Percentiles rank a stretch among this genome's conserved stretches.
Evolutionary conservation across 2,329 filamentous ascomycete genomes (phyloP).

Genomic region (Cylindrodendrum hubeiense): DNA sequence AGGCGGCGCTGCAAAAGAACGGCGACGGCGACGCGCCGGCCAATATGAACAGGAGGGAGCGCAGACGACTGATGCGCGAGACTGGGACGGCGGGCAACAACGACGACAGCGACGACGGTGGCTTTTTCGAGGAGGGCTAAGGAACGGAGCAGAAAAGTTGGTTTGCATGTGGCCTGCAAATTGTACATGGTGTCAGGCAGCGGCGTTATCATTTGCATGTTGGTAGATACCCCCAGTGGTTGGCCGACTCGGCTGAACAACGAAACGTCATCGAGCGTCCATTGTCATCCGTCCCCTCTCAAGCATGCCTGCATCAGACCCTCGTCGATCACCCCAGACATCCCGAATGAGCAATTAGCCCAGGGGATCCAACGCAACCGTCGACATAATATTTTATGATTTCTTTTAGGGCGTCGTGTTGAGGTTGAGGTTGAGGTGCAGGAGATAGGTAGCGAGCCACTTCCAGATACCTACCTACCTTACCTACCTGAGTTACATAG

Average conservation of each 20-base stretch:
- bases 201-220: slow-evolving; percentile 25
- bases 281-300: background rate
- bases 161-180: slow-evolving; percentile 9
- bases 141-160: background rate
- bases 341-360: background rate
- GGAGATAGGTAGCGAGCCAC: too few species aligned
- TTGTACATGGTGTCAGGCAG: slow-evolving; percentile 4
- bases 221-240: slow-evolving; percentile 37
- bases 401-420: too few species aligned
- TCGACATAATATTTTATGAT: background rate
- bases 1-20: slow-evolving; percentile 28
- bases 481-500: too few species aligned
- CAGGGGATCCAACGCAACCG: background rate
- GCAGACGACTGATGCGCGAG: slow-evolving; percentile 51
- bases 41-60: slow-evolving; percentile 52
- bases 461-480: too few species aligned
- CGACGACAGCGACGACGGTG: slow-evolving; percentile 65
- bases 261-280: slow-evolving; percentile 15
- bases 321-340: background rate
- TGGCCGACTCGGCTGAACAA: slow-evolving; percentile 16
- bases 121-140: slow-evolving; percentile 66
- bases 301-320: background rate
- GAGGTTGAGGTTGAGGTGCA: too few species aligned
- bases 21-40: slow-evolving; percentile 41
- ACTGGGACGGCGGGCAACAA: slow-evolving; percentile 45